Evolutionary conservation across 495 filamentous ascomycete species (phyloP), one percentile per base, ranked within the genome.

Genomic region (Talaromyces stipitatus): DNA sequence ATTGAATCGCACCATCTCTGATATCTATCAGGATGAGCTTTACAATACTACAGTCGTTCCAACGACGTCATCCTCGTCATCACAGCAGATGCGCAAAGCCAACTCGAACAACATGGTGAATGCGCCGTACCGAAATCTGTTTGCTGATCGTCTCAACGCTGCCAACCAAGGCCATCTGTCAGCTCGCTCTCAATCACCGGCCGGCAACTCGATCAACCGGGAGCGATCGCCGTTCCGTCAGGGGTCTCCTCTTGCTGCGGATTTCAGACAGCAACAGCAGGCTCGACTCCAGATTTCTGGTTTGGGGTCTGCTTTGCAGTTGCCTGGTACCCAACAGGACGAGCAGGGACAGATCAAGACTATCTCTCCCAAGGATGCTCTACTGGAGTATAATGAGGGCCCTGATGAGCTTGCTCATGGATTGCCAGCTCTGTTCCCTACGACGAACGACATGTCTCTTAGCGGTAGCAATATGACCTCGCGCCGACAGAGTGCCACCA

Each of bases 361-460:
- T 4, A 97, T 98, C 53, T 98, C 94, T 12, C 94, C 94, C 28
- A 95, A 97, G 76, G 94, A 97, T 64, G 90, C 91, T 4, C 67
- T 92, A 58, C 74, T 95, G 58, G 92, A 96, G 24, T 96, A 90
- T 67, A 78, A 86, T 56, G 88, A 91, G 43, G 70, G 79, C 7
- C 83, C 88, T 12, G 87, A 86, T 0, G 86, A 87, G 54, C 72
- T 81, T 6, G 80, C 81, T 56, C 22, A 55, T 27, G 53, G 51
- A 1, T 79, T 86, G 61, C 83, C 89, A 32, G 52, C 68, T 16
- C 70, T 95, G 28, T 92, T 91, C 70, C 83, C 87, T 67, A 66
- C 67, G n/a, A n/a, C n/a, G 61, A 79, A 65, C 38, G 73, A 78
- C 52, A 72, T 76, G 55, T 72, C 73, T 41, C 28, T 76, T 46